phyloP scores from a whole-genome alignment of 2,329 filamentous ascomycete genomes.

The Colletotrichum cereale region DNA sequence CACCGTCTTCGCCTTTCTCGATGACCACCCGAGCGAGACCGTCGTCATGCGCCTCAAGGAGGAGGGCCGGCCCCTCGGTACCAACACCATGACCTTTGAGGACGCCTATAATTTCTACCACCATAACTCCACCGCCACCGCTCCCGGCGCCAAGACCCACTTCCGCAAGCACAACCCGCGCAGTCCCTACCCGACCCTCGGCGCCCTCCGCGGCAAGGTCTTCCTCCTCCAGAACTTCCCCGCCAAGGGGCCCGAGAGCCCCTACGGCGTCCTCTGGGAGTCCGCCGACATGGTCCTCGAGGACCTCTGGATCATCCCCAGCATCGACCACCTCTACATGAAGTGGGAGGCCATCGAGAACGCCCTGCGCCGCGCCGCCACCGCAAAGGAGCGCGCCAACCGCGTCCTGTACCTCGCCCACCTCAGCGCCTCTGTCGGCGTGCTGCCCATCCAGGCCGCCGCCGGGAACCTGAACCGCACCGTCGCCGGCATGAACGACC shows the following conservation, averaged over 20 bases:
- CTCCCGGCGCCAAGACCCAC: conserved; percentile 51
- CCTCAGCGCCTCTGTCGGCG: conserved; percentile 61
- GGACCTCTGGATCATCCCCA: conserved; percentile 60
- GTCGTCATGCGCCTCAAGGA: conserved; percentile 65
- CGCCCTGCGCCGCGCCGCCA: conserved; percentile 55
- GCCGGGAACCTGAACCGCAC: conserved; percentile 58
- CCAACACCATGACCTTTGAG: conserved; percentile 57
- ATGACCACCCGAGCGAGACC: conserved; percentile 58
- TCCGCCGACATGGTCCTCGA: conserved; percentile 60
- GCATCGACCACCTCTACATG: conserved; percentile 56
- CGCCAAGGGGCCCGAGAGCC: conserved; percentile 39
- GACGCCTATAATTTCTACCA: conserved; percentile 59
- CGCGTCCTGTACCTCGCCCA: conserved; percentile 59
- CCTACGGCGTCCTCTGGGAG: conserved; percentile 61
- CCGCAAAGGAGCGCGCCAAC: conserved; percentile 49
- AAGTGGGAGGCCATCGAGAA: conserved; percentile 61
- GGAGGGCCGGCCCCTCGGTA: conserved; percentile 55
- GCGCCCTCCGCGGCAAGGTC: conserved; percentile 59
- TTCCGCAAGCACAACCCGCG: conserved; percentile 51
- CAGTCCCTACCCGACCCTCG: conserved; percentile 57
- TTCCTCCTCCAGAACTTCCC: conserved; percentile 63
- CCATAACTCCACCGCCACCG: conserved; percentile 50
- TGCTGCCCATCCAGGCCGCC: conserved; percentile 63
- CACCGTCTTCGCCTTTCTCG: conserved; percentile 60
- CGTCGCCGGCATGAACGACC: conserved; percentile 63